phyloP scores from a whole-genome alignment of 202 grass and related monocot species.

The Miscanthus sacchariflorus region DNA sequence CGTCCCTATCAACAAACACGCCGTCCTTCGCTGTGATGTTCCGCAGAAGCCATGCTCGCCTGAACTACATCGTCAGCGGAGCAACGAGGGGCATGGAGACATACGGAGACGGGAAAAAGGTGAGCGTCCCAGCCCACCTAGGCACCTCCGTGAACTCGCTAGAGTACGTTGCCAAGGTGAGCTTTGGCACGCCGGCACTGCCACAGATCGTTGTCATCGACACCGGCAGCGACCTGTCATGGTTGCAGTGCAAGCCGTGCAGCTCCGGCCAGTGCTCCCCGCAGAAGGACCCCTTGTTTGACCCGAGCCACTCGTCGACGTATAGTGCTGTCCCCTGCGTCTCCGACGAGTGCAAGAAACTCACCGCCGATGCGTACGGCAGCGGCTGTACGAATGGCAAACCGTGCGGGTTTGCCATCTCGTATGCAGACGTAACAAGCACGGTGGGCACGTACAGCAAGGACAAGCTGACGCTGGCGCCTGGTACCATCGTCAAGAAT shows the following conservation, averaged over 20 bases:
- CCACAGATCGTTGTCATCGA: slow-evolving; percentile 46
- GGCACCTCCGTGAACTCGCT: neutral
- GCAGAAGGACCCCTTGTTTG: slow-evolving; percentile 46
- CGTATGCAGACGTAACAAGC: neutral
- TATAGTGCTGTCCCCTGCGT: slow-evolving; percentile 34
- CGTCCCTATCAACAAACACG: neutral
- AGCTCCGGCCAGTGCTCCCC: slow-evolving; percentile 8
- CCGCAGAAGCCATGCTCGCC: neutral
- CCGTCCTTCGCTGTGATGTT: neutral
- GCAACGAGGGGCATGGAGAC: neutral
- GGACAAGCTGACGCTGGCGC: slow-evolving; percentile 33
- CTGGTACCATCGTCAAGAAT: neutral
- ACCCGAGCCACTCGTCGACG: slow-evolving; percentile 44
- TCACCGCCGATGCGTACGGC: neutral
- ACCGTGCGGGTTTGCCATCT: neutral
- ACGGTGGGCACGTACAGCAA: slow-evolving; percentile 37
- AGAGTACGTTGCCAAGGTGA: slow-evolving; percentile 54
- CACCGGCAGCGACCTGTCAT: slow-evolving; percentile 66
- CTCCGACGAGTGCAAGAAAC: slow-evolving; percentile 7
- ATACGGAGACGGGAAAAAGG: neutral
- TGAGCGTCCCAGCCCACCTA: slow-evolving; percentile 33
- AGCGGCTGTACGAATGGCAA: neutral
- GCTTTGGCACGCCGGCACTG: slow-evolving; percentile 49
- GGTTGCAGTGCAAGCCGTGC: slow-evolving; percentile 67
- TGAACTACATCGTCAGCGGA: neutral